These are phyloP conservation scores for Leptodontidium sp. DNA, from an alignment of 2,329 filamentous ascomycete genomes.

Conservation along the genomic window DNA sequence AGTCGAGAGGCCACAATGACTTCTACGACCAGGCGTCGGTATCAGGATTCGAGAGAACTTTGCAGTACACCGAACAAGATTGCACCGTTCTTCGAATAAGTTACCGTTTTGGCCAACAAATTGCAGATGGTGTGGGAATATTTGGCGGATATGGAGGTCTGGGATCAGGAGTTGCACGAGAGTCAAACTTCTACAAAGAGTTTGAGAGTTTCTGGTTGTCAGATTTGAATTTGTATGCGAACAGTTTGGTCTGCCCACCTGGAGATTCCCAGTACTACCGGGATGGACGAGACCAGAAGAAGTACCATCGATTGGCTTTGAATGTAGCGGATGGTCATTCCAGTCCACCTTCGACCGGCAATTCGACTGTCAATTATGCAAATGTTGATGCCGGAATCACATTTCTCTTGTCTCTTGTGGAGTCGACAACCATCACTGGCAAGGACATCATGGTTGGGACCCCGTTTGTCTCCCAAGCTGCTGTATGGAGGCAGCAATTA, in stretches of 20 bases:
- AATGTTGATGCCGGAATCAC: conserved; percentile 1
- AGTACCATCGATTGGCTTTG: neutral
- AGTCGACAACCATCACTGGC: neutral
- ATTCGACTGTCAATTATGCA: neutral
- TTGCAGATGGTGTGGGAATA: conserved; percentile 3
- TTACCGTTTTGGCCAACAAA: neutral
- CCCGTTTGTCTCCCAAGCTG: neutral
- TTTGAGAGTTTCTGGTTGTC: neutral
- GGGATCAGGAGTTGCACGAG: neutral
- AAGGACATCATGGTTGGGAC: conserved; percentile 2
- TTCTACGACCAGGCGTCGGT: neutral
- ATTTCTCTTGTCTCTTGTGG: neutral
- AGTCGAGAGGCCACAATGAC: neutral
- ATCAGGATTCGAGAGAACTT: neutral
- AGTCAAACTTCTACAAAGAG: neutral
- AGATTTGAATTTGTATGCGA: neutral
- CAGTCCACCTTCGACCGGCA: neutral
- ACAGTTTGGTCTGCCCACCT: neutral
- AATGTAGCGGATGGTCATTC: neutral
- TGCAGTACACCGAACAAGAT: too few relatives aligned
- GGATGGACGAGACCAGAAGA: neutral
- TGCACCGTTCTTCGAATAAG: neutral
- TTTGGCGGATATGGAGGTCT: conserved; percentile 1
- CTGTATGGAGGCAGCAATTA: neutral
- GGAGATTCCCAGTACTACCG: neutral